Conservation (phyloP, 495 filamentous ascomycete species). For the Bathelium albidoporum region DNA sequence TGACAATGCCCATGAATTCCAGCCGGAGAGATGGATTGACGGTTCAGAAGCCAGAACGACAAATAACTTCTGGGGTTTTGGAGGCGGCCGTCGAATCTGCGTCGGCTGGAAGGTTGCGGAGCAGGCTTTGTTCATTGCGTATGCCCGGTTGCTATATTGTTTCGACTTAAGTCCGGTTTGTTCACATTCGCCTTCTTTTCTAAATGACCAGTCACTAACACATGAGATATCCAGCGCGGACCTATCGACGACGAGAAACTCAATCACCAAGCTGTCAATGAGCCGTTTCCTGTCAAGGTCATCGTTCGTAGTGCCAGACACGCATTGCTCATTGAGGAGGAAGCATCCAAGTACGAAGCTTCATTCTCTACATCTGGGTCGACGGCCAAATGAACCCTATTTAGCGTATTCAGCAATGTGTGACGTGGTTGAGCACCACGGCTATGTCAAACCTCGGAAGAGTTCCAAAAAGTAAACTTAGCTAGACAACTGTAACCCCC, state of each 20-base stretch:
- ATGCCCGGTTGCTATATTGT: constrained; percentile 37
- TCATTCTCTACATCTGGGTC: too few species aligned
- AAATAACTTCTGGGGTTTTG: constrained; percentile 34
- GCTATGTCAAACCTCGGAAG: too few species aligned
- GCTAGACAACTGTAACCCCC: too few species aligned
- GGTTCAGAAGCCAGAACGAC: constrained; percentile 27
- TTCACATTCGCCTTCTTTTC: neutral
- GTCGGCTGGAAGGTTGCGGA: constrained; percentile 39
- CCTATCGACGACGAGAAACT: neutral
- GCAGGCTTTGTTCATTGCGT: constrained; percentile 34
- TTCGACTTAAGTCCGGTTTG: constrained; percentile 32
- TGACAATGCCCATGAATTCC: constrained; percentile 27
- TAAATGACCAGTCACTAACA: neutral
- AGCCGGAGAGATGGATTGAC: constrained; percentile 41
- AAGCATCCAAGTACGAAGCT: neutral
- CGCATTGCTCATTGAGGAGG: neutral
- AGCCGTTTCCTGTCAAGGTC: constrained; percentile 2
- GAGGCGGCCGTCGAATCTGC: constrained; percentile 37
- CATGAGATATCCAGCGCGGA: neutral
- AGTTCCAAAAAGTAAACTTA: too few species aligned
- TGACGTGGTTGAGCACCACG: too few species aligned
- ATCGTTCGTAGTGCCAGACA: neutral
- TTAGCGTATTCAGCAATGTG: too few species aligned
- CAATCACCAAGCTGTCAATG: neutral
- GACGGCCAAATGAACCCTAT: too few species aligned